These are phyloP conservation scores for Colletotrichum endophyticum DNA, from an alignment of 2,329 filamentous ascomycete genomes.

Conservation along the genomic window DNA sequence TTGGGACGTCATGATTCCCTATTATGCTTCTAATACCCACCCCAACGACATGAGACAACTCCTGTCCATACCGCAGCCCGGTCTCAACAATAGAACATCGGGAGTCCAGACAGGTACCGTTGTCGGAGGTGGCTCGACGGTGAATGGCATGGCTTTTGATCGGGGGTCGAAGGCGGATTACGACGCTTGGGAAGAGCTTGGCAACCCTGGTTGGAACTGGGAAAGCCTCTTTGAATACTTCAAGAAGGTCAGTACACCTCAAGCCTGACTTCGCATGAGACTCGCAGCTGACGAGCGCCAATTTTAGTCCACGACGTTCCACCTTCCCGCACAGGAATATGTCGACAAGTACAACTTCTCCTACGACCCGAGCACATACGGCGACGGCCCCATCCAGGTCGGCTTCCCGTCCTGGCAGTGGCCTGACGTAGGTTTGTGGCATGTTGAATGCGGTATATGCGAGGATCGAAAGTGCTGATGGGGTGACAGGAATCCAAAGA, in stretches of 20 bases:
- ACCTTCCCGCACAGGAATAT: conserved; percentile 34
- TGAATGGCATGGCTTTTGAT: conserved; percentile 47
- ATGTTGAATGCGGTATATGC: not conserved
- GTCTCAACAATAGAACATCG: conserved; percentile 28
- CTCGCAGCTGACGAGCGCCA: not conserved
- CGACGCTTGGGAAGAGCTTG: conserved; percentile 47
- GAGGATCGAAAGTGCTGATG: fast-evolving
- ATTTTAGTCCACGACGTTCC: conserved; percentile 29
- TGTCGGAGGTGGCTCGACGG: conserved; percentile 29
- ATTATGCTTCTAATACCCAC: conserved; percentile 22
- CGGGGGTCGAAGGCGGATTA: conserved; percentile 45
- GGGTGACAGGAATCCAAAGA: not conserved
- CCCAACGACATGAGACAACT: conserved; percentile 29
- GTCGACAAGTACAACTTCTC: conserved; percentile 25
- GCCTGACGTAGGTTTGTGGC: conserved; percentile 22
- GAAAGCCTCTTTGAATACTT: conserved; percentile 50
- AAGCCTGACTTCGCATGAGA: not conserved
- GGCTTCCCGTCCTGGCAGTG: conserved; percentile 28
- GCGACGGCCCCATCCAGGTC: conserved; percentile 26
- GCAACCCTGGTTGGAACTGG: conserved; percentile 51
- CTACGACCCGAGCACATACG: conserved; percentile 25
- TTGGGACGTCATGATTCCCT: conserved; percentile 11
- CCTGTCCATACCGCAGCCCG: conserved; percentile 31
- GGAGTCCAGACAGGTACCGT: conserved; percentile 30
- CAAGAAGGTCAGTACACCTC: conserved; percentile 37